These are phyloP conservation scores for Aspergillus brasiliensis DNA, from an alignment of 2,329 filamentous ascomycete species.

Conservation along the genomic window DNA sequence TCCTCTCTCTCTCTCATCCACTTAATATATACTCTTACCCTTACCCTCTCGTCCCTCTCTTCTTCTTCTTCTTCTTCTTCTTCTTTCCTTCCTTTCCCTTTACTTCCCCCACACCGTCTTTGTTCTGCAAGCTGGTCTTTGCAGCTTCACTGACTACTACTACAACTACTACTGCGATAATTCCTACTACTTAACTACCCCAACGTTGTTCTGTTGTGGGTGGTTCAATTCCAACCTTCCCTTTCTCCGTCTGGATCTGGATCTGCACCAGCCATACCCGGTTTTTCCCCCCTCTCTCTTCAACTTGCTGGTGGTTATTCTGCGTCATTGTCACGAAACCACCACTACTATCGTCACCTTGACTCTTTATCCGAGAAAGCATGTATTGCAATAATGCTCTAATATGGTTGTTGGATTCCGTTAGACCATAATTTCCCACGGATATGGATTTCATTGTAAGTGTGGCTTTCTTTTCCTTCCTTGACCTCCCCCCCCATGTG, in stretches of 20 bases:
- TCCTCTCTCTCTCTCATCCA: background rate
- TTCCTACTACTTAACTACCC: background rate
- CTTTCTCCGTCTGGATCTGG: constrained; percentile 1
- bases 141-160: constrained; percentile 15
- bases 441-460: constrained; percentile 51
- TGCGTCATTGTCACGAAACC: constrained; percentile 22
- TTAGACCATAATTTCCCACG: constrained; percentile 30
- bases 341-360: constrained; percentile 8
- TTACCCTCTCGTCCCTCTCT: constrained; percentile 5
- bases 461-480: constrained; percentile 27
- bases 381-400: constrained; percentile 39
- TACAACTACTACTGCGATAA: too few species aligned
- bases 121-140: constrained; percentile 28
- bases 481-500: constrained; percentile 4
- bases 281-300: constrained; percentile 1
- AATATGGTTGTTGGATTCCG: constrained; percentile 28
- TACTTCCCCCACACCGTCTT: constrained; percentile 9
- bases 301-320: constrained; percentile 7
- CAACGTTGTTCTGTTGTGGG: background rate
- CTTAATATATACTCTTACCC: constrained; percentile 3
- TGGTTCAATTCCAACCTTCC: background rate
- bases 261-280: constrained; percentile 1
- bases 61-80: background rate
- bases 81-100: background rate
- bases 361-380: constrained; percentile 22